Base-by-base conservation (phyloP, 164 flowering plant genomes). In the Chimonanthus salicifolius region DNA sequence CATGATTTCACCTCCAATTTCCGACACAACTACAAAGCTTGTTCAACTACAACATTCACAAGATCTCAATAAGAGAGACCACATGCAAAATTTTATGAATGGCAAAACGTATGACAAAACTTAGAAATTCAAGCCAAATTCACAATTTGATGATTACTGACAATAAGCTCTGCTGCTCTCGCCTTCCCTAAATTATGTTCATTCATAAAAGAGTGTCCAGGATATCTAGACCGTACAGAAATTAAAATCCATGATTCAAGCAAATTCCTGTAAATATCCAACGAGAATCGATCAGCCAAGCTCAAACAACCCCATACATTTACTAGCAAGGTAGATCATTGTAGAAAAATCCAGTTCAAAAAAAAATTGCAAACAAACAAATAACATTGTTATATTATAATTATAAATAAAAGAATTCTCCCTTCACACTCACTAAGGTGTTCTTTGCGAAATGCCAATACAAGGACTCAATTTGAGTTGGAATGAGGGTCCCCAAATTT, bases 1-100 rank as follows among this genome's bases (percentile, higher is more conserved):
- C 76, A 77, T 80, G 71, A 58, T 80, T 75, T 76, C 58, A 65
- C 16, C 49, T 4, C 49, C 67, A 60, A 48, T 63, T 71, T 71
- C 65, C 18, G 43, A 18, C 21, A 54, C 18, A 50, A 58, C 46
- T 70, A 18, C 63, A 20, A 15, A 16, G 69, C n/a, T 62, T 68
- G 47, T 47, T 78, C 63, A 46, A 58, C 43, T 73, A 47, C 21
- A 74, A 50, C 46, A 58, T 58, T 58, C 60, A 68, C 58, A 67
- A 49, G 49, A 58, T 74, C 44, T 68, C 48, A 58, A 54, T 4
- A 67, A 44, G 33, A 49, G 72, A 62, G 7, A 47, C n/a, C 64
- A 54, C 58, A 58, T 48, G 47, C 65, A 47, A 18, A 58, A 69
- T 62, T 13, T 9, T 7, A 44, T 33, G 43, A 67, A 68, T 74